Conservation (phyloP, 495 filamentous ascomycete genomes). For the Acidiella bohemica region DNA sequence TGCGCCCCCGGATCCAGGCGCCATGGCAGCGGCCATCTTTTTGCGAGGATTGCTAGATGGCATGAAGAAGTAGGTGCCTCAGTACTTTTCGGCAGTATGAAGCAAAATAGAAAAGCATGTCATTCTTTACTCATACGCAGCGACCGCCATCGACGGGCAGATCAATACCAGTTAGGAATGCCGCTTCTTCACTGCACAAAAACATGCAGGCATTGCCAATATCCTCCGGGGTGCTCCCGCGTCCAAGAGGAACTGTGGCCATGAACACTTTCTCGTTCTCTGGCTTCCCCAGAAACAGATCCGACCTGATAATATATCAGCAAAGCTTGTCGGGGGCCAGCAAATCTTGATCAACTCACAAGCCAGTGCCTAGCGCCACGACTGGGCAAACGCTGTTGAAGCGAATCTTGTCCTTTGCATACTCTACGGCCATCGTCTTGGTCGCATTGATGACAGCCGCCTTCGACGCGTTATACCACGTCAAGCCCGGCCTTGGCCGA, state of each 20-base stretch:
- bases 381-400: slow-evolving; percentile 20
- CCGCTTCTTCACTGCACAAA: slow-evolving; percentile 51
- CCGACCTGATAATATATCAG: slow-evolving; percentile 43
- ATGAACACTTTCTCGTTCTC: slow-evolving; percentile 58
- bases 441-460: slow-evolving; percentile 23
- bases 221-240: slow-evolving; percentile 49
- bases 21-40: slow-evolving; percentile 47
- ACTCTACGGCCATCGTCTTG: slow-evolving; percentile 20
- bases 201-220: slow-evolving; percentile 54
- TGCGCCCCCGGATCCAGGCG: slow-evolving; percentile 45
- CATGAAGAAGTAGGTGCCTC: slow-evolving; percentile 9
- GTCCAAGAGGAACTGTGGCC: slow-evolving; percentile 50
- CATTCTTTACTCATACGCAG: slow-evolving; percentile 15
- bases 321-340: background rate
- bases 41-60: slow-evolving; percentile 37
- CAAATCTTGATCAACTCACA: slow-evolving; percentile 7
- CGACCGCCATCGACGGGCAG: slow-evolving; percentile 47
- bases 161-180: slow-evolving; percentile 57
- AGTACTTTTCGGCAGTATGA: background rate
- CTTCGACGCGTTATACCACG: slow-evolving; percentile 23
- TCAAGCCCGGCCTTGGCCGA: slow-evolving; percentile 19
- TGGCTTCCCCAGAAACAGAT: slow-evolving; percentile 51
- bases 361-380: slow-evolving; percentile 13
- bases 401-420: slow-evolving; percentile 21
- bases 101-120: background rate